Conservation (phyloP, 495 filamentous ascomycete species). For the Xylaria scruposa region DNA sequence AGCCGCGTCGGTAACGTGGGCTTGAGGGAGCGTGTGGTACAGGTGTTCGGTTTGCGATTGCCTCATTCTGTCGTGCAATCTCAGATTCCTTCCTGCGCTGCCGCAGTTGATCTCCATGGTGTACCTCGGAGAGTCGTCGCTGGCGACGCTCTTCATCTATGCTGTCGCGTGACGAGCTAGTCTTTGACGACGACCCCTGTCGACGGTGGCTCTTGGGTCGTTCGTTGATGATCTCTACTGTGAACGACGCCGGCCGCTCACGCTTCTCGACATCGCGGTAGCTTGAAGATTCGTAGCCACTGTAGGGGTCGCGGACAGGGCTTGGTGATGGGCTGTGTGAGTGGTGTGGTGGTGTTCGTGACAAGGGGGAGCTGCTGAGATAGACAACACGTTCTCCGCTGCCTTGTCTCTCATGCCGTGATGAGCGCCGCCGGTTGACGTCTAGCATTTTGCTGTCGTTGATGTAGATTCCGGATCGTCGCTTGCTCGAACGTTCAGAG, state of each 20-base stretch:
- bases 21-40: conserved; percentile 23
- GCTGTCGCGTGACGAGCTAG: conserved; percentile 37
- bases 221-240: conserved; percentile 38
- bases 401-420: conserved; percentile 24
- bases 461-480: conserved; percentile 42
- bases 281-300: conserved; percentile 29
- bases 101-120: conserved; percentile 38
- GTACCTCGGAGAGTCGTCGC: conserved; percentile 32
- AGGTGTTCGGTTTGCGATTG: conserved; percentile 38
- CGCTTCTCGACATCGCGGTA: conserved; percentile 30
- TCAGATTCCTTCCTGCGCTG: conserved; percentile 43
- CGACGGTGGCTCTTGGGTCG: conserved; percentile 33
- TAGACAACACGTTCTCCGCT: conserved; percentile 39
- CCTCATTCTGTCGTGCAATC: conserved; percentile 45
- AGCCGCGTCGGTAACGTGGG: conserved; percentile 40
- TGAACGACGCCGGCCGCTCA: conserved; percentile 32
- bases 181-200: conserved; percentile 39
- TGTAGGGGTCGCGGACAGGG: conserved; percentile 31
- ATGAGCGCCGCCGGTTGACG: conserved; percentile 37
- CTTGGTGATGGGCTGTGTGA: conserved; percentile 31
- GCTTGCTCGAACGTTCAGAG: conserved; percentile 42
- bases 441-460: conserved; percentile 41
- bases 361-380: conserved; percentile 34
- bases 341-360: conserved; percentile 29
- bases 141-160: conserved; percentile 36